Conservation (phyloP, 371 early-diverging fungal species). For the Massospora cicadina region DNA sequence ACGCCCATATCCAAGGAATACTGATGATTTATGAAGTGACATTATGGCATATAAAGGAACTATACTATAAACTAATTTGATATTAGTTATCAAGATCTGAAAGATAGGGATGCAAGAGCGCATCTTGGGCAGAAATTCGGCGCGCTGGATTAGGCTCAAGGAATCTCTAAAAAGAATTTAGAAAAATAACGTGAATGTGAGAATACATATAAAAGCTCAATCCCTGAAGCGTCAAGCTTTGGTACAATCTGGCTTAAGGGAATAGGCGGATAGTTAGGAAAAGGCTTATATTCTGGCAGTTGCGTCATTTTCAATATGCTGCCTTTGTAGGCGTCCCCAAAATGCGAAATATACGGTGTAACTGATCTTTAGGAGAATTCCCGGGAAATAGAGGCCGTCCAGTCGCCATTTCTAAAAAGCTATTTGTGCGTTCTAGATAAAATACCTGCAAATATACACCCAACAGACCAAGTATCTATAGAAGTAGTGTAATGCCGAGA, state of each 20-base stretch:
- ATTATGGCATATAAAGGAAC: not conserved
- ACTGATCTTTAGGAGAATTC: conserved; percentile 70
- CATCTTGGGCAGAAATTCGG: conserved; percentile 76
- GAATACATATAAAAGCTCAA: conserved; percentile 48
- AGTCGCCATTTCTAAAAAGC: conserved; percentile 51
- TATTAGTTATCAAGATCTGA: not conserved
- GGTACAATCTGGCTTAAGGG: conserved; percentile 54
- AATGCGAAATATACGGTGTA: conserved; percentile 73
- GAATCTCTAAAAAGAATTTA: conserved; percentile 19
- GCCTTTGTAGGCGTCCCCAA: conserved; percentile 80
- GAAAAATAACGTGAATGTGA: conserved; percentile 6
- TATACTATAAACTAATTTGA: not conserved
- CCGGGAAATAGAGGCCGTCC: conserved; percentile 96
- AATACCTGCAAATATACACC: conserved; percentile 85
- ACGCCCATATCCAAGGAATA: too few species aligned
- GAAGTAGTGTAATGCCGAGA: conserved; percentile 91
- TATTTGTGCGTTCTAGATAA: not conserved
- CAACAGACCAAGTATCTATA: conserved; percentile 98
- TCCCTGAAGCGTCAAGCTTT: conserved; percentile 58
- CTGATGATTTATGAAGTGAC: not conserved
- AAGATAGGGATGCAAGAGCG: conserved; percentile 52
- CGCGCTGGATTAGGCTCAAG: conserved; percentile 82
- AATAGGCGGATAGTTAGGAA: conserved; percentile 49
- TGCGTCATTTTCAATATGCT: conserved; percentile 77
- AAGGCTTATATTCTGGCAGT: conserved; percentile 75